phyloP scores from a whole-genome alignment of 164 flowering plant genomes.

The Stephania cephalantha region DNA sequence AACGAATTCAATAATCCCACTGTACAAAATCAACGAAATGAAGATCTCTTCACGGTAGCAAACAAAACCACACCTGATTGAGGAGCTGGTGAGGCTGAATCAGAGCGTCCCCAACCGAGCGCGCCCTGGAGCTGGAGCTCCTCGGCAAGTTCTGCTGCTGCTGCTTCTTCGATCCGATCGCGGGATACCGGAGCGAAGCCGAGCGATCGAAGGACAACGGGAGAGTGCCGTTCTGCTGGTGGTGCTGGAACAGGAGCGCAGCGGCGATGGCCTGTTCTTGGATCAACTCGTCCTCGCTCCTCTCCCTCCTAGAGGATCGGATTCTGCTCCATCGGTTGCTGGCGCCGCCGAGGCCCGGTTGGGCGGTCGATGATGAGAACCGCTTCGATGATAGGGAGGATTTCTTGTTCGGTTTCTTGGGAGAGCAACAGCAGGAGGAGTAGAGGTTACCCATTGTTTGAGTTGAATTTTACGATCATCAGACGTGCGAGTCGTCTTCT shows the following conservation, averaged over 20 bases:
- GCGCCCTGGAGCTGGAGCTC: conserved; percentile 77
- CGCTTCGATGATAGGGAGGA: conserved; percentile 20
- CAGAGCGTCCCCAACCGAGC: conserved; percentile 74
- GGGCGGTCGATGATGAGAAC: conserved; percentile 20
- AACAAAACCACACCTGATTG: conserved; percentile 51
- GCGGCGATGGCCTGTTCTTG: conserved; percentile 74
- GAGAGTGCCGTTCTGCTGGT: conserved; percentile 23
- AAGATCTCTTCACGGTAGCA: too few species aligned
- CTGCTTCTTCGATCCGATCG: conserved; percentile 39
- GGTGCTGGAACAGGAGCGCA: conserved; percentile 52
- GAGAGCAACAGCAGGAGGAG: conserved; percentile 41
- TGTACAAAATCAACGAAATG: too few species aligned
- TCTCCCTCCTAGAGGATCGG: conserved; percentile 46
- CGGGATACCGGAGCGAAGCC: conserved; percentile 51
- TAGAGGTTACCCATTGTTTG: conserved; percentile 52
- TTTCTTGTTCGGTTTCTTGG: conserved; percentile 27
- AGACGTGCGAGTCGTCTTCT: too few species aligned
- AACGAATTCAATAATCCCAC: too few species aligned
- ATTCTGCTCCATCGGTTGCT: conserved; percentile 54
- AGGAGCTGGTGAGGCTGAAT: conserved; percentile 88
- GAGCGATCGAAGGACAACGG: conserved; percentile 59
- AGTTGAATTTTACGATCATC: too few species aligned
- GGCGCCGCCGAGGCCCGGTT: conserved; percentile 14
- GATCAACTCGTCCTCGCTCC: conserved; percentile 43
- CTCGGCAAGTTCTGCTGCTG: conserved; percentile 44